Evolutionary conservation across 2,329 filamentous ascomycete genomes (phyloP).

Genomic region (Tolypocladium tundrense): DNA sequence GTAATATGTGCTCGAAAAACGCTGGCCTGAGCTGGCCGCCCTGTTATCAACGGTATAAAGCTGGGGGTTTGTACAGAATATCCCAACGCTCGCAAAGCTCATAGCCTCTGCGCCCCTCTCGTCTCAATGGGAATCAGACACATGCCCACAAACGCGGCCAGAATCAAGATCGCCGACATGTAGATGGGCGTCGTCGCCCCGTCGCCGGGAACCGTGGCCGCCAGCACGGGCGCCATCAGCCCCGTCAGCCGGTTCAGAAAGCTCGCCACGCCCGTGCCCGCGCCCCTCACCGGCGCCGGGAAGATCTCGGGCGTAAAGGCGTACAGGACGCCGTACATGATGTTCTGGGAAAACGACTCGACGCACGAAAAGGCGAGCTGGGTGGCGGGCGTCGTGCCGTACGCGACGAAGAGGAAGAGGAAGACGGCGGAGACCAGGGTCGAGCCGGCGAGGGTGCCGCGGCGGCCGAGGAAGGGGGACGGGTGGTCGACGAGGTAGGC

Average conservation of each 20-base stretch:
- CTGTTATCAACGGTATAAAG: not conserved
- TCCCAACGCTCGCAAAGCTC: not conserved
- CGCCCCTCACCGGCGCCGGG: slow-evolving; percentile 60
- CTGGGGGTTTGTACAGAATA: not conserved
- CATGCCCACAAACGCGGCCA: slow-evolving; percentile 50
- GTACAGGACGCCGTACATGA: slow-evolving; percentile 69
- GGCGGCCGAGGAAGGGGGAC: slow-evolving; percentile 55
- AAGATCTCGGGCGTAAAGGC: slow-evolving; percentile 72
- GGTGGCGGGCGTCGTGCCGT: slow-evolving; percentile 42
- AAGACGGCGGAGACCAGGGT: slow-evolving; percentile 59
- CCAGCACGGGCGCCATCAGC: slow-evolving; percentile 58
- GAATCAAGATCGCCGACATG: slow-evolving; percentile 44
- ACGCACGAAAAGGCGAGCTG: slow-evolving; percentile 59
- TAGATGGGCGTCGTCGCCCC: slow-evolving; percentile 48
- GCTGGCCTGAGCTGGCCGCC: not conserved
- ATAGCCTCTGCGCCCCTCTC: slow-evolving; percentile 47
- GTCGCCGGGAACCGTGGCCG: slow-evolving; percentile 48
- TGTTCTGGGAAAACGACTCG: slow-evolving; percentile 63
- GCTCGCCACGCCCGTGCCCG: slow-evolving; percentile 61
- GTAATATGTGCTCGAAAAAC: not conserved
- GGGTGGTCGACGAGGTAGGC: slow-evolving; percentile 60
- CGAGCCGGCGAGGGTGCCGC: slow-evolving; percentile 58
- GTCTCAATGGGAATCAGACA: slow-evolving; percentile 54
- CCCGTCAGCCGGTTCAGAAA: slow-evolving; percentile 61
- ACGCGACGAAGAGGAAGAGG: slow-evolving; percentile 55